Percentiles rank a stretch among this genome's conserved stretches.
Evolutionary conservation across 2,329 filamentous ascomycete genomes (phyloP).

Genomic region (Diaporthe capsici): DNA sequence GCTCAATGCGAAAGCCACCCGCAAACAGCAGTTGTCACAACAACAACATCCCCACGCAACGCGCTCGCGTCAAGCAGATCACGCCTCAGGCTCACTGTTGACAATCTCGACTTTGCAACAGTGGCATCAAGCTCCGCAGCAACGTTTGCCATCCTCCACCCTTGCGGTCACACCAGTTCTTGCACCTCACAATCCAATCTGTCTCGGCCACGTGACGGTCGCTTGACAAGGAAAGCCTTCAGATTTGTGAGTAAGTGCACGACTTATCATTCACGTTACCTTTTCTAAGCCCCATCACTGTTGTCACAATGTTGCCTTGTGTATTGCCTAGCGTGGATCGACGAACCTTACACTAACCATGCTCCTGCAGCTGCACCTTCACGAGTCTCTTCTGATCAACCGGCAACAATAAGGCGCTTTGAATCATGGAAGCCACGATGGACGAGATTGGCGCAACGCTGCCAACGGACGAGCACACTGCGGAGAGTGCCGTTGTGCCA

Average conservation of each 20-base stretch:
- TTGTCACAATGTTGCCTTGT: neutral
- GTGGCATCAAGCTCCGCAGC: no score
- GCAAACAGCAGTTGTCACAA: neutral
- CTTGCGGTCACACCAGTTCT: neutral
- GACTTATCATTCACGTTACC: no score
- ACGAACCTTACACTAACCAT: neutral
- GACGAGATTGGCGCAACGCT: neutral
- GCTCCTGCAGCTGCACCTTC: neutral
- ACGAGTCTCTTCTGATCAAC: no score
- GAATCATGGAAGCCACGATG: neutral
- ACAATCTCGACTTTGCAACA: neutral
- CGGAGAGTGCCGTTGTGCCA: no score
- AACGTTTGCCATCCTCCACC: neutral
- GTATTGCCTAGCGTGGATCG: neutral
- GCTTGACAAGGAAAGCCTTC: neutral
- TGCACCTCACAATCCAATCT: neutral
- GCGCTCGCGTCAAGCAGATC: neutral
- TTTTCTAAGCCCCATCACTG: no score
- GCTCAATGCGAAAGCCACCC: neutral
- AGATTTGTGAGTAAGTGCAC: neutral
- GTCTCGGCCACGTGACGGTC: neutral
- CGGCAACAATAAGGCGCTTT: accelerated
- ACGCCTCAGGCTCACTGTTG: neutral
- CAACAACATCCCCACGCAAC: neutral
- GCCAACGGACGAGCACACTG: neutral